Percentiles rank a stretch among this genome's conserved stretches.
phyloP scores from a whole-genome alignment of 1,284 basidiomycete species.

The Cystobasidium sp. region DNA sequence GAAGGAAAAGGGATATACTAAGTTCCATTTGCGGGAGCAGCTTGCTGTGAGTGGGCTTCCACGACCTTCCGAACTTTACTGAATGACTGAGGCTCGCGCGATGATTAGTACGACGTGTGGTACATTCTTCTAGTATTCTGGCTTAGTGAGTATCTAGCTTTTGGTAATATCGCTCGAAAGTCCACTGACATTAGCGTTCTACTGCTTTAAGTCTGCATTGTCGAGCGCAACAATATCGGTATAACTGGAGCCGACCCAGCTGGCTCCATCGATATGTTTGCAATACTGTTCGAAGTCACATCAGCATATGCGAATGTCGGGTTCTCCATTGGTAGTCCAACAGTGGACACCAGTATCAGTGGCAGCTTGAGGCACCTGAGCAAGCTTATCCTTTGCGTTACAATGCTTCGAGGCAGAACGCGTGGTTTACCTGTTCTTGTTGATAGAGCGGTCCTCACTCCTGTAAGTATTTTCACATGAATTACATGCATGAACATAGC shows the following conservation, averaged over 20 bases:
- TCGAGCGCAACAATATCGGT: constrained; percentile 35
- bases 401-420: constrained; percentile 93
- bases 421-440: constrained; percentile 65
- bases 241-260: not conserved
- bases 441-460: constrained; percentile 38
- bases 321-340: constrained; percentile 67
- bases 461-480: constrained; percentile 8
- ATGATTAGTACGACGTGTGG: constrained; percentile 38
- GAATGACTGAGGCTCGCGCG: too few relatives aligned
- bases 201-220: constrained; percentile 29
- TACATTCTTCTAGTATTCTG: constrained; percentile 30
- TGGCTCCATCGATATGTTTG: constrained; percentile 29
- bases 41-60: constrained; percentile 18
- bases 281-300: constrained; percentile 71
- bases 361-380: constrained; percentile 78
- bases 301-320: constrained; percentile 92
- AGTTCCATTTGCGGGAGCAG: constrained; percentile 70
- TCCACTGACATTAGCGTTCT: not conserved
- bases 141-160: constrained; percentile 10
- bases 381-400: constrained; percentile 77
- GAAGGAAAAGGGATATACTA: constrained; percentile 63
- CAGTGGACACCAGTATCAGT: constrained; percentile 71
- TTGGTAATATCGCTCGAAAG: not conserved
- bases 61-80: too few relatives aligned
- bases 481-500: not conserved